These are phyloP conservation scores for Musa beccarii DNA, from an alignment of 176 grass and related monocot species.

Conservation along the genomic window DNA sequence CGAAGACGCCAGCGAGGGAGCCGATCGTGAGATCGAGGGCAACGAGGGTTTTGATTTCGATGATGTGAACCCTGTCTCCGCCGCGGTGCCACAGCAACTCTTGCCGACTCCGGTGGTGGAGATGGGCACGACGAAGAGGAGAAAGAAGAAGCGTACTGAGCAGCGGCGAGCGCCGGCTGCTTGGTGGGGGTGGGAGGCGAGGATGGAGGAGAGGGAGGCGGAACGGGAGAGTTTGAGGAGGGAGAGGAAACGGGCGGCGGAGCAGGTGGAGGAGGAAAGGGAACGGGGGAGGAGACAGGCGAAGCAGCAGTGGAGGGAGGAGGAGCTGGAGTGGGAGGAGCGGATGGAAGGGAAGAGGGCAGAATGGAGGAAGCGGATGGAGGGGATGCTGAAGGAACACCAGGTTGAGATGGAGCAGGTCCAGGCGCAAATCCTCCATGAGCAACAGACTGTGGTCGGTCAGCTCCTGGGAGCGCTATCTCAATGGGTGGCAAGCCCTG, in stretches of 20 bases:
- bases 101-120: background rate
- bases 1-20: background rate
- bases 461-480: slow-evolving; percentile 8
- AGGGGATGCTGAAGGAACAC: slow-evolving; percentile 5
- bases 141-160: background rate
- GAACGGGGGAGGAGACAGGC: background rate
- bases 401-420: slow-evolving; percentile 17
- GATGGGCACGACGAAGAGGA: background rate
- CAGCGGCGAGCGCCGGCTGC: background rate
- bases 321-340: slow-evolving; percentile 21
- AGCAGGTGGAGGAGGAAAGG: background rate
- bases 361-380: slow-evolving; percentile 15
- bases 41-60: slow-evolving; percentile 11
- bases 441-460: slow-evolving; percentile 5
- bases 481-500: background rate
- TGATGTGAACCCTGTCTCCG: background rate
- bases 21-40: background rate
- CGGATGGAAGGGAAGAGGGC: slow-evolving; percentile 10
- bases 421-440: slow-evolving; percentile 13
- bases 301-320: background rate
- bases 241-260: background rate
- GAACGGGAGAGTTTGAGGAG: background rate
- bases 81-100: background rate
- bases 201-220: background rate
- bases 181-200: background rate